phyloP scores from a whole-genome alignment of 2,329 filamentous ascomycete species.

The Elsinoe arachidis region DNA sequence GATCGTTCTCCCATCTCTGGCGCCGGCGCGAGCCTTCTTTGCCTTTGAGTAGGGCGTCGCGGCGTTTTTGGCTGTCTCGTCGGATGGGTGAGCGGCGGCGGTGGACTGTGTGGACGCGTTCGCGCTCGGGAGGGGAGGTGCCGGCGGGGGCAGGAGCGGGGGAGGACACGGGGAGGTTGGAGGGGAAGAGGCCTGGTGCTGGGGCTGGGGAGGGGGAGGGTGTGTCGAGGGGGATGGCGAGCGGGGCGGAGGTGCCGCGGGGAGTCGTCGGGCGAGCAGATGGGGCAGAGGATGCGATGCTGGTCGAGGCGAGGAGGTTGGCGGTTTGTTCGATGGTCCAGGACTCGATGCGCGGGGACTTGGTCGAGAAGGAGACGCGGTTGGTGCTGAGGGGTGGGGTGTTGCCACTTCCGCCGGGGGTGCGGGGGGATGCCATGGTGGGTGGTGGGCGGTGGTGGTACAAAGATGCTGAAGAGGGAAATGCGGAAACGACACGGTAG shows the following conservation, averaged over 20 bases:
- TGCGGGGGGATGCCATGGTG: not conserved
- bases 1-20: slow-evolving; percentile 93
- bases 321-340: slow-evolving; percentile 41
- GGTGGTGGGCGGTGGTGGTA: not conserved
- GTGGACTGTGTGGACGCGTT: slow-evolving; percentile 37
- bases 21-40: slow-evolving; percentile 83
- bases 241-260: slow-evolving; percentile 51
- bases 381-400: not conserved
- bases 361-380: not conserved
- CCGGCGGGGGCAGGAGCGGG: slow-evolving; percentile 19
- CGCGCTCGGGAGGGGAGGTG: slow-evolving; percentile 17
- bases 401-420: not conserved
- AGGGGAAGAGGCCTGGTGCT: slow-evolving; percentile 61
- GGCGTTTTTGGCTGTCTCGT: slow-evolving; percentile 54
- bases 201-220: slow-evolving; percentile 38
- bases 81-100: slow-evolving; percentile 47
- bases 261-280: slow-evolving; percentile 21
- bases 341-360: slow-evolving; percentile 29
- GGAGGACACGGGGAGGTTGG: slow-evolving; percentile 47
- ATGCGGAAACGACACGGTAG: not conserved
- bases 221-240: slow-evolving; percentile 71
- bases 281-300: slow-evolving; percentile 29
- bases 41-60: slow-evolving; percentile 74
- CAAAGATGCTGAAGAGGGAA: not conserved
- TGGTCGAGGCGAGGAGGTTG: slow-evolving; percentile 33